Conservation (phyloP, 768 basidiomycete genomes). For the Krasilnikovozyma curviuscula region DNA sequence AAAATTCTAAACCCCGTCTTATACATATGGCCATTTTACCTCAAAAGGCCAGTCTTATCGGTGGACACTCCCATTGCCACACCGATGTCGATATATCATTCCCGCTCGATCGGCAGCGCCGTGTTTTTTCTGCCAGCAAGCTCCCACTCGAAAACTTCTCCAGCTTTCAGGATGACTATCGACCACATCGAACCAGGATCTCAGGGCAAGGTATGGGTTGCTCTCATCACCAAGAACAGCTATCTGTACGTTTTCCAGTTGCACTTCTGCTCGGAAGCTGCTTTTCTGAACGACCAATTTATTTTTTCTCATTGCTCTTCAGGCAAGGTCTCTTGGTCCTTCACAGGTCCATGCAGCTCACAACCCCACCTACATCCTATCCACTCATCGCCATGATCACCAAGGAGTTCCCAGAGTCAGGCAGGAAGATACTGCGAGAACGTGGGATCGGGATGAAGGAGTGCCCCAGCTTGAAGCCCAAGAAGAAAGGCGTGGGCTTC, state of each 20-base stretch:
- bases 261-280: background rate
- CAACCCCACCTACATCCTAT: slow-evolving; percentile 3
- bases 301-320: background rate
- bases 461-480: slow-evolving; percentile 9
- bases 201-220: too few species aligned
- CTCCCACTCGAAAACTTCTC: too few species aligned
- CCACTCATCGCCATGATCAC: slow-evolving; percentile 13
- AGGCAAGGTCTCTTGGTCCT: slow-evolving; percentile 11
- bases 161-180: too few species aligned
- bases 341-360: slow-evolving; percentile 4
- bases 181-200: too few species aligned
- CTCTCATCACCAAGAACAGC: slow-evolving; percentile 8
- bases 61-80: too few species aligned
- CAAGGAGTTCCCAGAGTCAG: slow-evolving; percentile 3
- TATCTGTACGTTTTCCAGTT: slow-evolving; percentile 4
- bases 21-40: too few species aligned
- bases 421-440: slow-evolving; percentile 3
- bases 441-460: slow-evolving; percentile 11
- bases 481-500: slow-evolving; percentile 1
- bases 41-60: too few species aligned
- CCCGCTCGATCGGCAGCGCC: too few species aligned
- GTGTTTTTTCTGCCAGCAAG: too few species aligned
- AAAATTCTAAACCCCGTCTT: too few species aligned
- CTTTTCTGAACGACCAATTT: too few species aligned
- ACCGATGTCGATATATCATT: too few species aligned